Conservation (phyloP, 2,329 filamentous ascomycete species). For the Lachnum nothofagi region DNA sequence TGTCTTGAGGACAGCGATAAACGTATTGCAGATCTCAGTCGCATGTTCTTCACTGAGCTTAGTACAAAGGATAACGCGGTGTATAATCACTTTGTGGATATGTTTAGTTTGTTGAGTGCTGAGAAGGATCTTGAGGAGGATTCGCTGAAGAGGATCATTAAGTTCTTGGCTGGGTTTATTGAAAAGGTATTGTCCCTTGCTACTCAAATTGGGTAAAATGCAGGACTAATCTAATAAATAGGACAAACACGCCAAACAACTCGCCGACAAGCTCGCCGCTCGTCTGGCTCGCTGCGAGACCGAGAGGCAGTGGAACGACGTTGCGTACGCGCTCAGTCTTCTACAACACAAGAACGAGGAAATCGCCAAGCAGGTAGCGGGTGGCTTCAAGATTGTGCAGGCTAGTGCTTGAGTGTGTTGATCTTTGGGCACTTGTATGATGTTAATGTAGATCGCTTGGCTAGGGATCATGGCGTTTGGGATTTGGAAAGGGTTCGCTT, state of each 20-base stretch:
- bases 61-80: constrained; percentile 98
- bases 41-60: constrained; percentile 98
- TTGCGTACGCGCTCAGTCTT: constrained; percentile 83
- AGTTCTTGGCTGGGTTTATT: constrained; percentile 91
- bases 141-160: constrained; percentile 77
- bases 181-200: constrained; percentile 68
- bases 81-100: constrained; percentile 99
- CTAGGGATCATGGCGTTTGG: not conserved
- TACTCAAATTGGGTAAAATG: not conserved
- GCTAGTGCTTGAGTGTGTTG: constrained; percentile 45
- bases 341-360: constrained; percentile 92
- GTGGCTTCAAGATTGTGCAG: constrained; percentile 71
- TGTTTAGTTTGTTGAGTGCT: constrained; percentile 89
- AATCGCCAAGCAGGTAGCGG: constrained; percentile 68
- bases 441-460: not conserved
- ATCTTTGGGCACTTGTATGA: not conserved
- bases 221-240: constrained; percentile 36
- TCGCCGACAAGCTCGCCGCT: constrained; percentile 87
- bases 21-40: constrained; percentile 83
- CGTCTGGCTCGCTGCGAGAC: constrained; percentile 80
- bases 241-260: constrained; percentile 96
- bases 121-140: constrained; percentile 79
- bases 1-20: constrained; percentile 96
- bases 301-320: constrained; percentile 95
- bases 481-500: not conserved